Evolutionary conservation across 805 yeast genomes (phyloP).

Genomic region (Cyberlindnera samutprakarnensis): DNA sequence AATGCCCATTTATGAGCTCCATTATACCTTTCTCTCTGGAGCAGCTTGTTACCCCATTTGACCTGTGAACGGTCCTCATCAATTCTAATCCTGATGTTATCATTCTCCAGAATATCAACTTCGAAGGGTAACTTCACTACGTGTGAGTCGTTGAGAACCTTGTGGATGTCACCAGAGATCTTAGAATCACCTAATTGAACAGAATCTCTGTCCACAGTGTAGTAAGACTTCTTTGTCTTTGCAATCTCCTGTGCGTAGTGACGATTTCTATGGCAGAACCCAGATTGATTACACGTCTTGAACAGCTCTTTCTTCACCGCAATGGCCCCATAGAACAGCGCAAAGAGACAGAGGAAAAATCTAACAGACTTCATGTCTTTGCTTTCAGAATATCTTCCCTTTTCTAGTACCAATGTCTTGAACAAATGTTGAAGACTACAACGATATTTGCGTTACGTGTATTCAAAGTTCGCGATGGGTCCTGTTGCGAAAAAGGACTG

Average conservation of each 20-base stretch:
- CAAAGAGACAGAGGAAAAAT: neutral
- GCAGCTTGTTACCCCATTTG: conserved; percentile 16
- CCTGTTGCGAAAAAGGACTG: too few species aligned
- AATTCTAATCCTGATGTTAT: conserved; percentile 51
- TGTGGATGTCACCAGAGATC: conserved; percentile 40
- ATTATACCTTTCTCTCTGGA: conserved; percentile 46
- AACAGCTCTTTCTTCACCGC: conserved; percentile 62
- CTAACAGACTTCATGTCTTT: neutral
- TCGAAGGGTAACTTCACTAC: conserved; percentile 45
- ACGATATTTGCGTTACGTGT: too few species aligned
- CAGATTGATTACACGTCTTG: conserved; percentile 71
- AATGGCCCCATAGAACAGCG: neutral
- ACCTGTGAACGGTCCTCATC: conserved; percentile 48
- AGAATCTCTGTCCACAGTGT: conserved; percentile 32
- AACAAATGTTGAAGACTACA: too few species aligned
- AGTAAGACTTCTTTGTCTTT: conserved; percentile 27
- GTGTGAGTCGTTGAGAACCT: conserved; percentile 33
- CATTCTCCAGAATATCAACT: conserved; percentile 47
- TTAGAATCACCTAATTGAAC: conserved; percentile 26
- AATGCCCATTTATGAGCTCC: conserved; percentile 58
- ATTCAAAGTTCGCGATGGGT: too few species aligned
- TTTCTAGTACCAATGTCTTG: too few species aligned
- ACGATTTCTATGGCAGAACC: conserved; percentile 78
- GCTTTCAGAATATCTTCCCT: too few species aligned
- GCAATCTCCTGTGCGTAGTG: conserved; percentile 40